Conservation (phyloP, 306 rosid species). For the Ormosia emarginata region DNA sequence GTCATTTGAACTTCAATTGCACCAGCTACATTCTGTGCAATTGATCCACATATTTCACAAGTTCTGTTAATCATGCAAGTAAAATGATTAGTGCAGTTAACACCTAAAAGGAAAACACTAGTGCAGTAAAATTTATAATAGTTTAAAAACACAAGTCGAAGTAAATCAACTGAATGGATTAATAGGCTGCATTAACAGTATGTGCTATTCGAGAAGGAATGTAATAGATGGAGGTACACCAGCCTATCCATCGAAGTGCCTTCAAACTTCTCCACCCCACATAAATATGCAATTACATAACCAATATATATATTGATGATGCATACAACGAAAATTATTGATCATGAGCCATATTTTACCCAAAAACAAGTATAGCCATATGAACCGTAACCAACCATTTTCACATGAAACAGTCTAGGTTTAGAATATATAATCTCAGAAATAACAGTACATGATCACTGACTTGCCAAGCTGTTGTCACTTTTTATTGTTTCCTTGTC, state of each 20-base stretch:
- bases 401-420: background rate
- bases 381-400: background rate
- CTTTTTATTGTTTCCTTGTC: background rate
- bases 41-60: conserved; percentile 87
- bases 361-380: background rate
- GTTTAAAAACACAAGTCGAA: background rate
- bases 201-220: background rate
- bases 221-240: background rate
- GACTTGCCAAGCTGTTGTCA: background rate
- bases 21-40: conserved; percentile 68
- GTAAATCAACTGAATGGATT: background rate
- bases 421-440: background rate
- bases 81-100: conserved; percentile 5
- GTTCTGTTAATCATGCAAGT: conserved; percentile 48
- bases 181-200: background rate
- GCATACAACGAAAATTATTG: background rate
- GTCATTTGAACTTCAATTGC: conserved; percentile 55
- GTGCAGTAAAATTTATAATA: background rate
- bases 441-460: background rate
- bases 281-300: background rate
- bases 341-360: background rate
- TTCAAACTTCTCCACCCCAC: background rate
- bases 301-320: background rate
- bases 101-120: background rate
- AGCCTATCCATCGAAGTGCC: background rate